Evolutionary conservation across 371 early-diverging fungal genomes (phyloP).

Genomic region (Haplosporangium sp.): DNA sequence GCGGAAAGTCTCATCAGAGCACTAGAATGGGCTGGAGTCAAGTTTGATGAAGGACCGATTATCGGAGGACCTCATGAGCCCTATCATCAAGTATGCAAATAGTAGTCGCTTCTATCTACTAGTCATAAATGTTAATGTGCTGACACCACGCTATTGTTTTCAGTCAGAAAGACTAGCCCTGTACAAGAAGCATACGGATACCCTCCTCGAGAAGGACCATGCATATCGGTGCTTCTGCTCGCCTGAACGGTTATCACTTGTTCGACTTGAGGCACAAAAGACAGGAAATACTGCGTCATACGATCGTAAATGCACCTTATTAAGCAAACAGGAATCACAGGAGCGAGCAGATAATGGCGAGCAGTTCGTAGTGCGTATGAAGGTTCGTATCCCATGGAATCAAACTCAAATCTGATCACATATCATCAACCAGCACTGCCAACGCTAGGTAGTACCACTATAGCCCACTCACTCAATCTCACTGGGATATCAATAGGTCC

Average conservation of each 20-base stretch:
- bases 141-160: not conserved
- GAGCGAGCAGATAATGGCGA: slow-evolving; percentile 63
- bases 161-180: slow-evolving; percentile 82
- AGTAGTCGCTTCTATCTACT: not conserved
- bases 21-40: slow-evolving; percentile 85
- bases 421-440: not conserved
- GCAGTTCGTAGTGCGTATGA: slow-evolving; percentile 81
- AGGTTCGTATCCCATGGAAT: slow-evolving; percentile 58
- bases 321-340: slow-evolving; percentile 73
- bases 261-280: slow-evolving; percentile 68
- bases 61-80: slow-evolving; percentile 72
- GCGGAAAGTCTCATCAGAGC: slow-evolving; percentile 73
- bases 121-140: not conserved
- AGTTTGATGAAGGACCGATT: slow-evolving; percentile 83
- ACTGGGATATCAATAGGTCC: slow-evolving; percentile 56
- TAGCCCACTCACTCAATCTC: not conserved
- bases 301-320: slow-evolving; percentile 83
- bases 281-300: slow-evolving; percentile 77
- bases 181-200: slow-evolving; percentile 76
- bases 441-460: too few relatives aligned
- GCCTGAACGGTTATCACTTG: slow-evolving; percentile 73
- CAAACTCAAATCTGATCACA: too few relatives aligned
- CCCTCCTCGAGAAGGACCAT: slow-evolving; percentile 78
- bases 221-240: slow-evolving; percentile 95
- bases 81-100: slow-evolving; percentile 70